phyloP scores from a whole-genome alignment of 805 yeast genomes.

The Metschnikowia continentalis region DNA sequence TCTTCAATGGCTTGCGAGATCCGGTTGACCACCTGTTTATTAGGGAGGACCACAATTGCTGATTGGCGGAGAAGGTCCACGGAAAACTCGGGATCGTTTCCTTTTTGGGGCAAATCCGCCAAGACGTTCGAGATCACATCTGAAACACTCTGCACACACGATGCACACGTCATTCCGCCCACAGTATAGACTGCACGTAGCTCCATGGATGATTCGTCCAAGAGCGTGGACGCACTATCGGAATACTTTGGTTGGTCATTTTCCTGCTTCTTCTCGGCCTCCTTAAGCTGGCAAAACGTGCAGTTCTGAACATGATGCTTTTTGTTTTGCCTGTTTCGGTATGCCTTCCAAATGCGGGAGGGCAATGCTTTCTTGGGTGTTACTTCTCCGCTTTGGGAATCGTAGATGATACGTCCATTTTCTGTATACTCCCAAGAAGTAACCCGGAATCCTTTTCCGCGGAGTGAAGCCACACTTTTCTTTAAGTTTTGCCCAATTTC shows the following conservation, averaged over 20 bases:
- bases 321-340: conserved; percentile 15
- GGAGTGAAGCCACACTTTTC: conserved; percentile 22
- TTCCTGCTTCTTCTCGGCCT: background rate
- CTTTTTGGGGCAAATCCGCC: conserved; percentile 1
- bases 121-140: conserved; percentile 27
- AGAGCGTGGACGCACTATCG: conserved; percentile 2
- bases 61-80: conserved; percentile 51
- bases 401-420: conserved; percentile 14
- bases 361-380: background rate
- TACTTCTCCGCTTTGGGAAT: conserved; percentile 7
- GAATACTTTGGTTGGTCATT: background rate
- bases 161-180: conserved; percentile 42
- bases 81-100: conserved; percentile 34
- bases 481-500: background rate
- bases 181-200: conserved; percentile 50
- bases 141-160: conserved; percentile 31
- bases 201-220: conserved; percentile 16
- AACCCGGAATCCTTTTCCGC: conserved; percentile 36
- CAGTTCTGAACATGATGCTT: conserved; percentile 41
- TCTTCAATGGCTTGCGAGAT: conserved; percentile 26
- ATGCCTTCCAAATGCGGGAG: conserved; percentile 13
- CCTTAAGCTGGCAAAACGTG: conserved; percentile 33
- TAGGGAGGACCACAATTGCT: conserved; percentile 50
- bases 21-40: conserved; percentile 42
- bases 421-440: conserved; percentile 30